Conservation (phyloP, 805 yeast species). For the Candida wancherniae region DNA sequence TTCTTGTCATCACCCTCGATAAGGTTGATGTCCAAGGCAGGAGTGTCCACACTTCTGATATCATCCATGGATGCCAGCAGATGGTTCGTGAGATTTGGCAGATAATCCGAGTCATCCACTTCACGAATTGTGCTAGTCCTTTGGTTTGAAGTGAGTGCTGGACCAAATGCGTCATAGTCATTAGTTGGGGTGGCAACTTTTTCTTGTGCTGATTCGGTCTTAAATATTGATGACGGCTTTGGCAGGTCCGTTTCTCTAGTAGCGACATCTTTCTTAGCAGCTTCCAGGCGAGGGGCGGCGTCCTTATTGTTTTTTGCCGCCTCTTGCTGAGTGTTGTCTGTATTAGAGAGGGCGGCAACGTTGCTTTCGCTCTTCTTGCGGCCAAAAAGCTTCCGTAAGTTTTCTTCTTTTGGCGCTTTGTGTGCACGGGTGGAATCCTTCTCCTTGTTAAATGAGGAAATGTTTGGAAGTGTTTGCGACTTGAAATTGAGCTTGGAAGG, state of each 20-base stretch:
- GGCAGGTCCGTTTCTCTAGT: not conserved
- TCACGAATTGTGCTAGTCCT: slow-evolving; percentile 17
- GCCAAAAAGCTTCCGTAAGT: slow-evolving; percentile 1
- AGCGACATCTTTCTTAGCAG: no score
- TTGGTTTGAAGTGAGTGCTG: no score
- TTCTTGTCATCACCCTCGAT: no score
- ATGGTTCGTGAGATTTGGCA: slow-evolving; percentile 8
- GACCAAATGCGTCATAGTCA: no score
- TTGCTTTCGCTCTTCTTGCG: slow-evolving; percentile 1
- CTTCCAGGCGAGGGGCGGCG: no score
- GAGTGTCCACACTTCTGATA: no score
- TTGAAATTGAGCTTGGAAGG: slow-evolving; percentile 20
- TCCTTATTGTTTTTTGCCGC: no score
- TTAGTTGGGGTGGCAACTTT: no score
- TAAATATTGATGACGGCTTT: not conserved
- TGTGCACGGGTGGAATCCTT: not conserved
- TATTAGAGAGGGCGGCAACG: no score
- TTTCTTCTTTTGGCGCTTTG: slow-evolving; percentile 1
- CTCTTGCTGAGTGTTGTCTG: no score
- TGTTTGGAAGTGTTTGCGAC: slow-evolving; percentile 30
- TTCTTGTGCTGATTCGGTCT: not conserved
- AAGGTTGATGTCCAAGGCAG: no score
- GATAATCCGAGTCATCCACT: slow-evolving; percentile 18
- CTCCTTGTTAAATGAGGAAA: slow-evolving; percentile 10
- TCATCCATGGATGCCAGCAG: slow-evolving; percentile 3